Evolutionary conservation across 768 basidiomycete species (phyloP), one percentile per base, ranked within the genome.

Genomic region (Lentinula lateritia): DNA sequence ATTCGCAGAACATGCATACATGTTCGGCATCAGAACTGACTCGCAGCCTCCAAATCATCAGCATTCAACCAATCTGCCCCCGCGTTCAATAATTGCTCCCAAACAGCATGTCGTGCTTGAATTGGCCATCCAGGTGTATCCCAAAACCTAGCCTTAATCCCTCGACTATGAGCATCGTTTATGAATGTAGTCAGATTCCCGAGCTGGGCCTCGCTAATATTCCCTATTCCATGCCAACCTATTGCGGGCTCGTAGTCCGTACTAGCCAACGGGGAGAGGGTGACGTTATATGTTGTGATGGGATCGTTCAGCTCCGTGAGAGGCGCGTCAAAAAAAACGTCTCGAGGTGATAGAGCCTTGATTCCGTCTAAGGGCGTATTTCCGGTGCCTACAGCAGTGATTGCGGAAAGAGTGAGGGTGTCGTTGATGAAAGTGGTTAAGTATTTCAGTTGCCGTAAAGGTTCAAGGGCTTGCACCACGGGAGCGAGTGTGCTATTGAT

Each of bases 31-130:
- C 23, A 60, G 20, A 60, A 60, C 5, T 36, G 10, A 41, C 59
- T 74, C 5, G 78, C 77, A 61, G 78, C 78, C 60, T 73, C 74
- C 36, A 81, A 70, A 62, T 83, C 80, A 67, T 83, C 82, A 12
- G 78, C 81, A 64, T 83, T 83, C 63, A 83, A 65, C 80, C 81
- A 83, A 64, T 81, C 78, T 16, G 75, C 78, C 6, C 80, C 81
- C 43, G 73, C 73, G 41, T 78, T 67, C 63, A 78, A 54, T 56
- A 83, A 62, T 48, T 71, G 71, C 62, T 68, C 67, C 82, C 83
- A 84, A 5, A 83, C 68, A 52, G 71, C 74, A 60, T 78, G 66
- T 23, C 77, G 68, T 2, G 80, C 80, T 52, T 64, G 57, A 35
- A 80, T 75, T 0, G 82, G 83, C 75, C 76, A 81, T 7, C 72